Evolutionary conservation across 805 yeast species (phyloP), one percentile per base, ranked within the genome.

Genomic region (Gaillardinia entomophila): DNA sequence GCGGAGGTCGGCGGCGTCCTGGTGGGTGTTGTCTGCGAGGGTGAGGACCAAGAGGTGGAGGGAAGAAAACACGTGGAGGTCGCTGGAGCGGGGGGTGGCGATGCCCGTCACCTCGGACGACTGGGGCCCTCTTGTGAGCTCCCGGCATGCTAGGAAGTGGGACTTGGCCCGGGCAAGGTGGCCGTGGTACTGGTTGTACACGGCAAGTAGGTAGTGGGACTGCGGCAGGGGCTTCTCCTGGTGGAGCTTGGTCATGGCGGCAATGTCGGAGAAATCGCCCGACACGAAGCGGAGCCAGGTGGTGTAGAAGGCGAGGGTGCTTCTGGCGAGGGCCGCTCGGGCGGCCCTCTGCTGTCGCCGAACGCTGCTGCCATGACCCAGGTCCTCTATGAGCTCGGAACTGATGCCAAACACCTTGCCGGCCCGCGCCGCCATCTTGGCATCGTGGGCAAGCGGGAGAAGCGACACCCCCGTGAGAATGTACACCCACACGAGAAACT

Each of bases 161-260:
- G 57, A 59, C 33, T 64, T 59, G 2, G 77, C 65, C 1, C 55
- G 48, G 13, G 49, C 46, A 4, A 61, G 34, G 14, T 66, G 56
- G 3, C 68, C 67, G 8, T 46, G 41, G 12, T 48, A 36, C 31
- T 72, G 77, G 37, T 56, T 51, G 32, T 57, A 55, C 3, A 61
- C 28, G 2, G 65, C 78, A 30, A 62, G 57, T 13, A 71, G 37
- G 37, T 65, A 69, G 18, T 55, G 57, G 3, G 68, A 45, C 24
- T 52, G 47, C 2, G 73, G 66, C 3, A 66, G 36, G 14, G 71
- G 35, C 16, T 50, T 47, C 30, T 57, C 60, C 36, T 59, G 65
- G 16, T 57, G 45, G n/a, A 51, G 37, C 10, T 51, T 45, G 25
- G 50, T 48, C 23, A 66, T 35, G 22, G 42, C 40, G 15, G 44